Evolutionary conservation across 2,329 filamentous ascomycete species (phyloP), one percentile per base, ranked within the genome.

Genomic region (Plectosphaerella cucumerina): DNA sequence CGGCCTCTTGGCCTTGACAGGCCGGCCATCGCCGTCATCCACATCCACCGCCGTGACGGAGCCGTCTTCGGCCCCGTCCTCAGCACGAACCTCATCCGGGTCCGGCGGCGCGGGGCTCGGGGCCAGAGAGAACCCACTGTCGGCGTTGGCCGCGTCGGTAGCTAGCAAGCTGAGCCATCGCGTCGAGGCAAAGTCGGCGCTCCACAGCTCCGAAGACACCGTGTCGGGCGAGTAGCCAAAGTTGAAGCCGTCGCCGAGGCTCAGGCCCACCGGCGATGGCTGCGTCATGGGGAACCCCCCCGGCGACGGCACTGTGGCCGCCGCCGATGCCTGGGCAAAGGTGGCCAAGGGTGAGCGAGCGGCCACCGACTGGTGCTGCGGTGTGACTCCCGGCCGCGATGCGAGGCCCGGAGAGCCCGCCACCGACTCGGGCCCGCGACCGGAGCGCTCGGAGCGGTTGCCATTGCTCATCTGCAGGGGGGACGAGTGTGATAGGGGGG

Each of bases 101-200:
- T 12, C 39, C 39, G 39, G 39, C 21, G 52, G 52, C 22, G 46
- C 49, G 4, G 52, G 52, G 22, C 60, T 62, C 8, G 59, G 56
- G 0, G 59, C 57, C 34, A 64, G 49, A 1, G 62, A 62, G 52
- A 67, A 65, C n/a, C 56, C 53, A 21, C 58, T 59, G 48, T 65
- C 65, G 4, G 65, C 64, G 46, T 68, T 62, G 11, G 63, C 64
- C 5, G 62, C 64, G 43, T 65, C 64, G 1, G 59, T 59, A 11
- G 63, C 63, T 15, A 65, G 51, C 14, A 65, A 58, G 21, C 63
- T 63, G 18, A 65, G 62, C 63, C 62, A 65, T 21, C 62, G 57
- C 15, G 58, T 64, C n/a, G 62, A 62, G 14, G 62, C 63, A 23
- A 64, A 53, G 48, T 65, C 61, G 4, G 60, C 59, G 9, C 61